Conservation (phyloP, 108 stramenopile species). For the Hondaea fermentalgiana region DNA sequence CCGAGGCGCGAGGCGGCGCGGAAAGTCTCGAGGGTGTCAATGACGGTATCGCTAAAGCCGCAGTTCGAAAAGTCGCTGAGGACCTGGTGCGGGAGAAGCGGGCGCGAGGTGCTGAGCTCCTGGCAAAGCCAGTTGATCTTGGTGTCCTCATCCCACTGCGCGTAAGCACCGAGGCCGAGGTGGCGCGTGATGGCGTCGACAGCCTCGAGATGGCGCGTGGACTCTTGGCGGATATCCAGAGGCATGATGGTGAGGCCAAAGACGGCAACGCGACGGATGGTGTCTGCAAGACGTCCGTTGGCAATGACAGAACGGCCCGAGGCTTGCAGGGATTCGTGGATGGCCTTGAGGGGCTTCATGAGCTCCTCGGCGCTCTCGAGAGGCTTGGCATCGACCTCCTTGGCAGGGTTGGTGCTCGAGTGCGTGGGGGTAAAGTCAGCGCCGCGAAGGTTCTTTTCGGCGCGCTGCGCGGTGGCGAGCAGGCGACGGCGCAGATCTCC, state of each 20-base stretch:
- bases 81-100: slow-evolving; percentile 67
- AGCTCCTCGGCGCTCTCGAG: slow-evolving; percentile 49
- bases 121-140: slow-evolving; percentile 67
- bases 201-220: slow-evolving; percentile 72
- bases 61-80: slow-evolving; percentile 41
- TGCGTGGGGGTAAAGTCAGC: background rate
- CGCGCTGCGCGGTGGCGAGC: background rate
- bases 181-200: slow-evolving; percentile 83
- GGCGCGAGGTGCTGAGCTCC: slow-evolving; percentile 73
- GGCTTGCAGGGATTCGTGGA: slow-evolving; percentile 65
- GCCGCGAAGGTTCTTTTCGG: background rate
- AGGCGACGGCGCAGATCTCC: slow-evolving; percentile 22
- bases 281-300: slow-evolving; percentile 75
- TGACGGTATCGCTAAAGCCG: slow-evolving; percentile 45
- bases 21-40: slow-evolving; percentile 62
- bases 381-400: background rate
- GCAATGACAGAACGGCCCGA: slow-evolving; percentile 79
- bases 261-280: slow-evolving; percentile 71
- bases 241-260: slow-evolving; percentile 86
- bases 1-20: slow-evolving; percentile 61
- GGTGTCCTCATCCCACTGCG: slow-evolving; percentile 75
- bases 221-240: slow-evolving; percentile 90
- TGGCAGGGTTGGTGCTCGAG: background rate
- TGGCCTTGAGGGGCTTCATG: slow-evolving; percentile 63
- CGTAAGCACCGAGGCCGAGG: slow-evolving; percentile 79